Evolutionary conservation across 2,329 filamentous ascomycete genomes (phyloP).

Genomic region (Clarireedia hainanense): DNA sequence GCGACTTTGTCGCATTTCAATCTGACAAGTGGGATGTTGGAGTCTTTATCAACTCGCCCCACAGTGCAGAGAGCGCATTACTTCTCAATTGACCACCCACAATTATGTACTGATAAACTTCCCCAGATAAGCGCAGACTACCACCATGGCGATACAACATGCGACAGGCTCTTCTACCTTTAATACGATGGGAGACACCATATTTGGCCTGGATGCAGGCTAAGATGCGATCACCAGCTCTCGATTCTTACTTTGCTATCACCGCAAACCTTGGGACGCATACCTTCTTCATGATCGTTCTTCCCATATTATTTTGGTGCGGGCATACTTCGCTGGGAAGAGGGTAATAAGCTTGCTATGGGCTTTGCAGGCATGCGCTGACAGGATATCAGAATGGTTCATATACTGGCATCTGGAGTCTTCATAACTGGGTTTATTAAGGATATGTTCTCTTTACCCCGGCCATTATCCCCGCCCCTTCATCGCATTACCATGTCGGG

Average conservation of each 20-base stretch:
- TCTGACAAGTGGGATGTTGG: too few relatives aligned
- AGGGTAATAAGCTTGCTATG: conserved; percentile 52
- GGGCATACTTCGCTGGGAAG: conserved; percentile 78
- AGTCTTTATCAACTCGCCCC: background rate
- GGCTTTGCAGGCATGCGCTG: conserved; percentile 9
- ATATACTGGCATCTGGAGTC: conserved; percentile 70
- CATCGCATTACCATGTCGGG: conserved; percentile 97
- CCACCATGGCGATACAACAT: conserved; percentile 83
- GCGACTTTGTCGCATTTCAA: too few relatives aligned
- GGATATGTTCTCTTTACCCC: conserved; percentile 84
- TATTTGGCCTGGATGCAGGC: conserved; percentile 84
- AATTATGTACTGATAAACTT: conserved; percentile 4
- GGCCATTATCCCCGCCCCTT: conserved; percentile 84
- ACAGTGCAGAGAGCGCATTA: background rate
- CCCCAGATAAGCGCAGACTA: conserved; percentile 69
- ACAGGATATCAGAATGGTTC: conserved; percentile 47
- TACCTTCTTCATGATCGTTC: conserved; percentile 95
- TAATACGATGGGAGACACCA: conserved; percentile 91
- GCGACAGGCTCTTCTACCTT: conserved; percentile 72
- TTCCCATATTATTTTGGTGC: conserved; percentile 96
- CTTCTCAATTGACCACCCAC: background rate
- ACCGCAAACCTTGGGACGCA: conserved; percentile 95
- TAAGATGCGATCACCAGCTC: conserved; percentile 67
- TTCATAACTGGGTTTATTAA: conserved; percentile 92
- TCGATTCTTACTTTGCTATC: conserved; percentile 95